Evolutionary conservation across 2,329 filamentous ascomycete genomes (phyloP).

Genomic region (Penicillium sp.): DNA sequence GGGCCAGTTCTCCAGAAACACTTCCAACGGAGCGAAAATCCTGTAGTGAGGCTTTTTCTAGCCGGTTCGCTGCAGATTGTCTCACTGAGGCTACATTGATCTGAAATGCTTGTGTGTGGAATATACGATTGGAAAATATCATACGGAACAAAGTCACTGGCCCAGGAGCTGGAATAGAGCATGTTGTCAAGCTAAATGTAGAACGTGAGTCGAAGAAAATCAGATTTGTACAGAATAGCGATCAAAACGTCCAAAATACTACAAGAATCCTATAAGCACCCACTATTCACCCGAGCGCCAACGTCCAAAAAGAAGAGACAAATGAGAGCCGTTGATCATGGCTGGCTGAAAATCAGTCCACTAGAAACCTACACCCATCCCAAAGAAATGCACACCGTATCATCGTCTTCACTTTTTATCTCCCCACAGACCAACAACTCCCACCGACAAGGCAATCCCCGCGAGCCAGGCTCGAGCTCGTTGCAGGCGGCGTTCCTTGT

Average conservation of each 20-base stretch:
- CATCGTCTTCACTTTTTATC: slow-evolving; percentile 36
- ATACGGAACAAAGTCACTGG: too few relatives aligned
- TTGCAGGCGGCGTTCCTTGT: slow-evolving; percentile 46
- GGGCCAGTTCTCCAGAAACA: too few relatives aligned
- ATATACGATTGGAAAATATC: too few relatives aligned
- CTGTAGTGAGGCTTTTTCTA: too few relatives aligned
- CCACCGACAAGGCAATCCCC: slow-evolving; percentile 50
- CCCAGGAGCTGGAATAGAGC: too few relatives aligned
- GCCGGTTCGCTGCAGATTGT: too few relatives aligned
- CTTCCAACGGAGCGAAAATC: too few relatives aligned
- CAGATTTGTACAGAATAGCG: not conserved
- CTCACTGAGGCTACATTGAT: too few relatives aligned
- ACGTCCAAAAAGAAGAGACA: not conserved
- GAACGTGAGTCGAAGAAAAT: not conserved
- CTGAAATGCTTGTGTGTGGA: too few relatives aligned
- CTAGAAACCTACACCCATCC: not conserved
- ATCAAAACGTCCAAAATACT: not conserved
- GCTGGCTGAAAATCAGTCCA: not conserved
- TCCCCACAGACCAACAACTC: slow-evolving; percentile 54
- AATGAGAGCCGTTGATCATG: slow-evolving; percentile 1
- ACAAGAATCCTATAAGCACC: slow-evolving; percentile 8
- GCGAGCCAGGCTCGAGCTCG: slow-evolving; percentile 43
- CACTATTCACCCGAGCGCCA: slow-evolving; percentile 13
- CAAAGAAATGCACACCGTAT: not conserved
- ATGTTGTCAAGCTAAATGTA: too few relatives aligned